Evolutionary conservation across 192 early-diverging fungal species (phyloP).

Genomic region (Podila verticillata): DNA sequence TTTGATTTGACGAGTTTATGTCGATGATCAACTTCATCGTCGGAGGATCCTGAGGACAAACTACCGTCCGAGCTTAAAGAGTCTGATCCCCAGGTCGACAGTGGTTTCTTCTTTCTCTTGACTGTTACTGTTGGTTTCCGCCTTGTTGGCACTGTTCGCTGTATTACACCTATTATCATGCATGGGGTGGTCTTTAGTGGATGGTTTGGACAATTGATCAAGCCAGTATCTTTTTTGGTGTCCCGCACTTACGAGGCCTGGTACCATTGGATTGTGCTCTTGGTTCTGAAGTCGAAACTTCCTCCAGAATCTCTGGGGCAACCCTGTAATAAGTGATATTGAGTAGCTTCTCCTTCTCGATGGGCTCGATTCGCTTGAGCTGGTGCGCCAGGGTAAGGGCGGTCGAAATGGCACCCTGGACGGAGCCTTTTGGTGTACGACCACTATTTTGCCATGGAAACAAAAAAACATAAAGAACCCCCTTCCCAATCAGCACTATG

Average conservation of each 20-base stretch:
- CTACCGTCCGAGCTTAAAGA: slow-evolving; percentile 32
- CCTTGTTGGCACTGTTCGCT: neutral
- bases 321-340: slow-evolving; percentile 52
- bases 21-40: neutral
- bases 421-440: slow-evolving; percentile 57
- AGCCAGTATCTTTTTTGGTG: too few relatives aligned
- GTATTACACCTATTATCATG: neutral
- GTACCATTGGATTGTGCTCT: too few relatives aligned
- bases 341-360: slow-evolving; percentile 46
- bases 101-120: slow-evolving; percentile 24
- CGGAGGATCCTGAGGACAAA: neutral
- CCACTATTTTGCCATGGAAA: slow-evolving; percentile 30
- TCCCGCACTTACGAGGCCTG: too few relatives aligned
- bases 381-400: slow-evolving; percentile 45
- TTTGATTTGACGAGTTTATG: slow-evolving; percentile 12
- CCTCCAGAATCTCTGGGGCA: slow-evolving; percentile 27
- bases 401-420: slow-evolving; percentile 62
- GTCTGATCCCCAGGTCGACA: slow-evolving; percentile 27
- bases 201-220: too few relatives aligned
- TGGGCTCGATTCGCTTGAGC: slow-evolving; percentile 47
- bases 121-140: slow-evolving; percentile 9
- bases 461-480: neutral
- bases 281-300: too few relatives aligned
- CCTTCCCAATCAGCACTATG: neutral
- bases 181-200: neutral